phyloP scores from a whole-genome alignment of 139 green algal genomes.

The Limnomonas spitsbergensis region DNA sequence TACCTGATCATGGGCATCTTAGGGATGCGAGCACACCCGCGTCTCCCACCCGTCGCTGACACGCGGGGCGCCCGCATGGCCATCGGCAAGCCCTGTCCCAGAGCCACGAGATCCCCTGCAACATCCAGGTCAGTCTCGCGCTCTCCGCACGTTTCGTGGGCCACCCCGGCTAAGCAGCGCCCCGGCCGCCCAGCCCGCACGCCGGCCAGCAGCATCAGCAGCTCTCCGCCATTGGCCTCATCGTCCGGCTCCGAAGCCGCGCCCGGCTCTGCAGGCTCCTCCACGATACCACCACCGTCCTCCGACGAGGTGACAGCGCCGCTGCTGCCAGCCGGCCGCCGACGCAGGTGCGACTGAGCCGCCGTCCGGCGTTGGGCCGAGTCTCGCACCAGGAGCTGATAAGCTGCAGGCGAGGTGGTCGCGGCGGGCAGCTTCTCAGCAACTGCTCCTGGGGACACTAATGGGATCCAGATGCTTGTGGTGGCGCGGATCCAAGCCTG shows the following conservation, averaged over 20 bases:
- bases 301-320: not conserved
- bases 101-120: not conserved
- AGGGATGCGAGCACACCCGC: slow-evolving; percentile 34
- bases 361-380: not conserved
- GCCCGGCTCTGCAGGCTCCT: not conserved
- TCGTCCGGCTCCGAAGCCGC: not conserved
- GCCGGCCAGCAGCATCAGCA: not conserved
- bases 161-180: not conserved
- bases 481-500: not conserved
- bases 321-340: not conserved
- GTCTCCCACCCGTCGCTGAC: slow-evolving; percentile 3
- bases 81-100: no score
- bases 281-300: not conserved
- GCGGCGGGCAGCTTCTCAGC: slow-evolving; percentile 11
- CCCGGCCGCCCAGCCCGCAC: no score
- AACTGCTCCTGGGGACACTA: not conserved
- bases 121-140: not conserved
- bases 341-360: not conserved
- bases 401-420: not conserved
- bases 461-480: not conserved
- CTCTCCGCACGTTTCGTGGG: not conserved
- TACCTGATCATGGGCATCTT: slow-evolving; percentile 69
- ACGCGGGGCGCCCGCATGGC: no score
- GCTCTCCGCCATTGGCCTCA: no score
- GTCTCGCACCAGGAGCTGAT: not conserved